phyloP scores from a whole-genome alignment of 306 rosid genomes.

The Cicer arietinum region DNA sequence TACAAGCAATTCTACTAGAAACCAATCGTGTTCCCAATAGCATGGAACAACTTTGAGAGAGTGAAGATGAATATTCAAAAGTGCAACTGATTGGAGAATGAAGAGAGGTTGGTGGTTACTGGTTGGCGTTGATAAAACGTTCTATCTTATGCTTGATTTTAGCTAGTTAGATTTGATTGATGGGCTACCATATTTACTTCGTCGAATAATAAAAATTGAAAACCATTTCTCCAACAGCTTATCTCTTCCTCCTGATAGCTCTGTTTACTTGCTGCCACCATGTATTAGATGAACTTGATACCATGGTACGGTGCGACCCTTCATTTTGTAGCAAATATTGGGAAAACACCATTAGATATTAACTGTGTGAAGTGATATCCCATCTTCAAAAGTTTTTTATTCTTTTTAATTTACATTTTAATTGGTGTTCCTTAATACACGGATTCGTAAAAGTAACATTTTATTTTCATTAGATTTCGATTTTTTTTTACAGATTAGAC shows the following conservation, averaged over 20 bases:
- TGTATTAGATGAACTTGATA: background rate
- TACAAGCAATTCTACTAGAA: background rate
- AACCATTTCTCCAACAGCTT: constrained; percentile 44
- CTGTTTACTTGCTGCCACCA: constrained; percentile 5
- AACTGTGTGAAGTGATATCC: background rate
- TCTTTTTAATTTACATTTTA: background rate
- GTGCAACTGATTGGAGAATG: constrained; percentile 20
- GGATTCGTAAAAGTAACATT: background rate
- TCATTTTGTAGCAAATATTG: background rate
- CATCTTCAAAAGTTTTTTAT: background rate
- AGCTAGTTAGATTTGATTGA: constrained; percentile 52
- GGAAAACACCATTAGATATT: background rate
- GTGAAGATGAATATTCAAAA: constrained; percentile 13
- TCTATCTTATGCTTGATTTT: constrained; percentile 24
- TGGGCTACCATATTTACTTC: constrained; percentile 40
- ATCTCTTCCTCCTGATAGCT: background rate
- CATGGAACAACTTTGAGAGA: background rate
- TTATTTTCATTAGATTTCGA: no score
- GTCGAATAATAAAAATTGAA: constrained; percentile 20
- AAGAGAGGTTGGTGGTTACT: constrained; percentile 41
- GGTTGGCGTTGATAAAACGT: constrained; percentile 55
- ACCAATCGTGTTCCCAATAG: background rate
- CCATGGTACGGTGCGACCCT: constrained; percentile 15
- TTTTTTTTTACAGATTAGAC: background rate
- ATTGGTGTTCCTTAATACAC: background rate